These are phyloP conservation scores for Boletus pseudo-olivaceus DNA, from an alignment of 768 basidiomycete species.

Conservation along the genomic window DNA sequence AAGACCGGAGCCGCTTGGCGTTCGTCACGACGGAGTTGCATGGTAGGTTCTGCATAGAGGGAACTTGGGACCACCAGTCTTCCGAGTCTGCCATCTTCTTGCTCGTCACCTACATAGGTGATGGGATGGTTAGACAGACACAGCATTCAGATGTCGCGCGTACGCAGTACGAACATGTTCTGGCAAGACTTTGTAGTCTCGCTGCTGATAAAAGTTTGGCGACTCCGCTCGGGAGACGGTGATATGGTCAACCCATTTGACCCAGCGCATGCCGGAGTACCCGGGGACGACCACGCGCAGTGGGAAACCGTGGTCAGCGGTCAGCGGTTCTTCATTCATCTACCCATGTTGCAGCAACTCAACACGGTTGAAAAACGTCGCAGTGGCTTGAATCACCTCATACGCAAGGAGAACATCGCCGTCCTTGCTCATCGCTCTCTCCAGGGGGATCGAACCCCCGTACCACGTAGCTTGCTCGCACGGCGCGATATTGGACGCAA, in stretches of 20 bases:
- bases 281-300: conserved; percentile 68
- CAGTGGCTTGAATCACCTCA: conserved; percentile 38
- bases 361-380: neutral
- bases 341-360: neutral
- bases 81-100: conserved; percentile 24
- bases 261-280: conserved; percentile 66
- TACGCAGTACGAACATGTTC: conserved; percentile 38
- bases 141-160: neutral
- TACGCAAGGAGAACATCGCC: conserved; percentile 60
- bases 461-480: conserved; percentile 63
- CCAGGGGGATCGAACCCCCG: conserved; percentile 59
- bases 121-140: neutral
- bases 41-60: conserved; percentile 55
- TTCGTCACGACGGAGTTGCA: conserved; percentile 59
- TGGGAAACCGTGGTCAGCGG: conserved; percentile 62
- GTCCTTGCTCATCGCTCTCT: conserved; percentile 43
- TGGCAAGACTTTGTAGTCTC: conserved; percentile 65
- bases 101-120: conserved; percentile 19
- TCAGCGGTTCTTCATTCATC: conserved; percentile 64
- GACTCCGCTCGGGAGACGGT: conserved; percentile 51
- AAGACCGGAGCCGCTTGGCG: conserved; percentile 6
- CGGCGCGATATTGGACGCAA: conserved; percentile 55
- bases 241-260: conserved; percentile 71
- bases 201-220: conserved; percentile 67
- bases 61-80: conserved; percentile 50